A percentile compares a stretch with the other conserved stretches of the same genome.
These are phyloP conservation scores for Xylariaceae sp. DNA, from an alignment of 2,329 filamentous ascomycete genomes.

Conservation along the genomic window DNA sequence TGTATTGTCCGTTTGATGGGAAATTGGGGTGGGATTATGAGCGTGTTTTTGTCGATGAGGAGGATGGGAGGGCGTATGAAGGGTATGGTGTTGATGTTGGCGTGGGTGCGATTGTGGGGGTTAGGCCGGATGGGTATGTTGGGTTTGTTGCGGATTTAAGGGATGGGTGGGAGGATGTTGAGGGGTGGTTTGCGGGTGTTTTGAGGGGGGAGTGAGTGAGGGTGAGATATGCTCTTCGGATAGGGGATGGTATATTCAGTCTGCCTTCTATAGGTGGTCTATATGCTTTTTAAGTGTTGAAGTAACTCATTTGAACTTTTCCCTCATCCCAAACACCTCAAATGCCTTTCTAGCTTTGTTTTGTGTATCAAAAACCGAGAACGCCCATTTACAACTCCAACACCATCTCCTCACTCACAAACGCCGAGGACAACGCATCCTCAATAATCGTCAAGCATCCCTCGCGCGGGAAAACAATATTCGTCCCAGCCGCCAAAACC, in stretches of 20 bases:
- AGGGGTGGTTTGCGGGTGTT: slow-evolving; percentile 23
- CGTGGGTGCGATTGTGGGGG: slow-evolving; percentile 51
- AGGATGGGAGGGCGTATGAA: slow-evolving; percentile 46
- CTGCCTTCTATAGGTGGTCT: too few species aligned
- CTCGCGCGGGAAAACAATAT: slow-evolving; percentile 9
- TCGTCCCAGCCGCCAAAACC: neutral
- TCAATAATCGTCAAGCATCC: slow-evolving; percentile 2
- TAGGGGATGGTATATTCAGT: too few species aligned
- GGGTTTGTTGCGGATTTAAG: slow-evolving; percentile 36
- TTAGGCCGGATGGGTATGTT: slow-evolving; percentile 65
- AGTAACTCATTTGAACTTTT: too few species aligned
- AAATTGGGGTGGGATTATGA: slow-evolving; percentile 50
- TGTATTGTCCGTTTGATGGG: slow-evolving; percentile 43
- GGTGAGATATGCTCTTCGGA: too few species aligned
- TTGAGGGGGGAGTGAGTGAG: slow-evolving; percentile 1
- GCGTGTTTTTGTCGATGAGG: slow-evolving; percentile 52
- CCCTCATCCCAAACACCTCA: too few species aligned
- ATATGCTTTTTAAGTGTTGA: too few species aligned
- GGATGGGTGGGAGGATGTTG: slow-evolving; percentile 21
- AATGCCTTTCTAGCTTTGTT: too few species aligned
- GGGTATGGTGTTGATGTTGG: slow-evolving; percentile 53
- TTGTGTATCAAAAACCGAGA: too few species aligned
- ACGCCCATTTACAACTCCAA: neutral
- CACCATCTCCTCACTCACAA: slow-evolving; percentile 4
- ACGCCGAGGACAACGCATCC: slow-evolving; percentile 4